Evolutionary conservation across 2,329 filamentous ascomycete genomes (phyloP).

Genomic region (Davidsoniella virescens): DNA sequence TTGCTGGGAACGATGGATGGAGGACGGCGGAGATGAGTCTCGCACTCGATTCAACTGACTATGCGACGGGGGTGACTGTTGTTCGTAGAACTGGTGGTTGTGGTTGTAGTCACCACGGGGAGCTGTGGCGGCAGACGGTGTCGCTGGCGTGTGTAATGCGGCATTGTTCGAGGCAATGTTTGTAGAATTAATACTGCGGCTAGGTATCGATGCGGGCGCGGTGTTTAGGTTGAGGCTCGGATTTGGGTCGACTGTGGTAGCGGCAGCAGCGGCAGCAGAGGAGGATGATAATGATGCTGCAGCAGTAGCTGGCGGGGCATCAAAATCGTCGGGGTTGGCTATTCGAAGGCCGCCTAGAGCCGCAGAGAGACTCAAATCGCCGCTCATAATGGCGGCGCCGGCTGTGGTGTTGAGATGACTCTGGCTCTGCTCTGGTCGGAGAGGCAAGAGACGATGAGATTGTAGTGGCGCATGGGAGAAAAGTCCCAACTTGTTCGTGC

Average conservation of each 20-base stretch:
- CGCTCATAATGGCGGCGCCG: conserved; percentile 48
- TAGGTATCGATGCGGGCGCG: neutral
- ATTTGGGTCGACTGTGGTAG: neutral
- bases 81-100: conserved; percentile 11
- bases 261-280: conserved; percentile 3
- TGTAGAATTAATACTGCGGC: neutral
- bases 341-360: conserved; percentile 89
- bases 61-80: conserved; percentile 9
- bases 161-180: neutral
- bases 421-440: conserved; percentile 10
- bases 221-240: no score
- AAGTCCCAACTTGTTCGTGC: neutral
- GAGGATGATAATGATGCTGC: conserved; percentile 1
- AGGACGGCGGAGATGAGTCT: conserved; percentile 11
- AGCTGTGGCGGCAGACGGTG: conserved; percentile 4
- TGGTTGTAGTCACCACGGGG: conserved; percentile 10
- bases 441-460: conserved; percentile 7
- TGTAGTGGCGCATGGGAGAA: conserved; percentile 11
- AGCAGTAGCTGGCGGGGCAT: conserved; percentile 15
- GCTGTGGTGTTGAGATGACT: conserved; percentile 9
- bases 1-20: conserved; percentile 6
- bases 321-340: conserved; percentile 77
- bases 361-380: conserved; percentile 81
- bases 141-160: conserved; percentile 16
- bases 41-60: conserved; percentile 12